Base-by-base conservation (phyloP, 2,329 filamentous ascomycete genomes). In the Phoma sp. region DNA sequence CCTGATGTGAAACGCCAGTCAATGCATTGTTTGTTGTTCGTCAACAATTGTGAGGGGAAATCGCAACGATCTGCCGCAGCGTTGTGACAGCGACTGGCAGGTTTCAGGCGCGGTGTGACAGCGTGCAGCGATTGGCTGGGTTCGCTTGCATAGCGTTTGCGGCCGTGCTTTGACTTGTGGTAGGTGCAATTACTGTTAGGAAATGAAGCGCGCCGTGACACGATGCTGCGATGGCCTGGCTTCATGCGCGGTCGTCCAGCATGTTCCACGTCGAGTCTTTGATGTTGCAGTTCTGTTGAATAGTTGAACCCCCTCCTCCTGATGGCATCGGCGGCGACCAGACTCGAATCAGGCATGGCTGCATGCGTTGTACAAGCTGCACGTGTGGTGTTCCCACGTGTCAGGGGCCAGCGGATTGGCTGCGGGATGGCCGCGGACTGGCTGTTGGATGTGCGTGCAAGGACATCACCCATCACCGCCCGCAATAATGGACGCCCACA, bases 171-270 rank as follows among this genome's bases (percentile, higher is more conserved):
- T 32, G 40, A 45, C 28, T 18, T 48, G 46, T 45, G 49, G 46
- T 32, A 25, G 43, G 47, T 57, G 57, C 46, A 33, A 42, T 26
- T 47, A 40, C 48, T 40, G 42, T 18, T 21, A 38, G 42, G 42
- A 57, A 57, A 60, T 58, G 57, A 54, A 47, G 57, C 59, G 50
- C 57, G 59, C 53, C 53, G 57, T 52, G 34, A 42, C 48, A 48
- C 28, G 29, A 40, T 28, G 36, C 23, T 9, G 23, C 9, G 9
- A 25, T 25, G 23, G 5, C 23, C 9, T 25, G 23, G 23, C 23
- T 5, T 25, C 9, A 25, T 25, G 23, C 9, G 23, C 9, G 23
- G 23, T 25, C 23, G 5, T 25, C n/a, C n/a, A n/a, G n/a, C n/a
- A n/a, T n/a, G n/a, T n/a, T n/a, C n/a, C n/a, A n/a, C n/a, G n/a